A percentile compares a stretch with the other conserved stretches of the same genome.
These are phyloP conservation scores for Chlamydomonas asymmetrica DNA, from an alignment of 139 green algal genomes.

Conservation along the genomic window DNA sequence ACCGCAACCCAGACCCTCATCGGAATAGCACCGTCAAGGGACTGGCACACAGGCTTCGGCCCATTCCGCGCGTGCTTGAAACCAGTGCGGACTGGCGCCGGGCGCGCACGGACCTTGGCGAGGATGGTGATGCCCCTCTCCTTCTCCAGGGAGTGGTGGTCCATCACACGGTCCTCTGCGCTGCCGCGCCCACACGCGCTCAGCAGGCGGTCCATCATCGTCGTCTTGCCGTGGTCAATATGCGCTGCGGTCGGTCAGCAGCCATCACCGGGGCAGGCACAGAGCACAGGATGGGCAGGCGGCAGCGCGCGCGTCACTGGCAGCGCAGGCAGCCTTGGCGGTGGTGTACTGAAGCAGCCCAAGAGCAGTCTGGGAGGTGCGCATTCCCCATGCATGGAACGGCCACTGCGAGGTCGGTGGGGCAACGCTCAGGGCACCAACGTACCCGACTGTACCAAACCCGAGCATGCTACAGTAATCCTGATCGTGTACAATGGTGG, in stretches of 20 bases:
- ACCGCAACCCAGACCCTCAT: too few species aligned
- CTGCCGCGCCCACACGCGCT: conserved; percentile 8
- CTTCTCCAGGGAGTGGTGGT: conserved; percentile 80
- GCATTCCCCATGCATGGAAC: neutral
- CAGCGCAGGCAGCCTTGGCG: neutral
- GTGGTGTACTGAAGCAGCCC: neutral
- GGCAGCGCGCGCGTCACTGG: neutral
- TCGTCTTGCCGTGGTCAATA: conserved; percentile 43
- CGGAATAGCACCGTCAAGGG: too few species aligned
- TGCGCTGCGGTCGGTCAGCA: neutral
- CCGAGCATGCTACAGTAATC: too few species aligned
- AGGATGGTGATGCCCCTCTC: conserved; percentile 92
- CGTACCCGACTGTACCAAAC: too few species aligned
- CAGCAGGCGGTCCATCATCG: conserved; percentile 41
- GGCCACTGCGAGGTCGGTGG: neutral
- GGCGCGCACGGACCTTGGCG: conserved; percentile 54
- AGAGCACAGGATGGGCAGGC: neutral
- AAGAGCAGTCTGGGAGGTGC: neutral
- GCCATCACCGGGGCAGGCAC: neutral
- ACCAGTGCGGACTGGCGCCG: too few species aligned
- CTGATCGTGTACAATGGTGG: too few species aligned
- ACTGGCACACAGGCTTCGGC: too few species aligned
- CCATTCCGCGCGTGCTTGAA: neutral
- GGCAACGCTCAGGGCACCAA: too few species aligned
- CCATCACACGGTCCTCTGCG: conserved; percentile 40